A percentile compares a stretch with the other conserved stretches of the same genome.
phyloP scores from a whole-genome alignment of 306 rosid species.

The Quercus berberidifolia region DNA sequence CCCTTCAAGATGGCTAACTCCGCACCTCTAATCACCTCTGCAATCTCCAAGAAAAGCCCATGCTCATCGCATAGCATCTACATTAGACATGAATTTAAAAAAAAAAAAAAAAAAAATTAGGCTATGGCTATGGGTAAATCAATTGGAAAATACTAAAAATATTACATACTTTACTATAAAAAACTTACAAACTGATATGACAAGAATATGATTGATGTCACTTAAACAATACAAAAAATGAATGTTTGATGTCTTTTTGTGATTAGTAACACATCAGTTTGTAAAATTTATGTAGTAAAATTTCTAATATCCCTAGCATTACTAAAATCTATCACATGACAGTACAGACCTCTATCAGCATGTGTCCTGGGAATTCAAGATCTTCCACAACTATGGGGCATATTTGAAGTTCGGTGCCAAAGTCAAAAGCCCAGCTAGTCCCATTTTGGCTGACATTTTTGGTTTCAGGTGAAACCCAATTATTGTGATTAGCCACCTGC shows the following conservation, averaged over 20 bases:
- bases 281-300: no score
- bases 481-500: slow-evolving; percentile 46
- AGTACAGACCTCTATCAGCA: slow-evolving; percentile 69
- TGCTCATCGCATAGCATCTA: slow-evolving; percentile 65
- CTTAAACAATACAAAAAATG: no score
- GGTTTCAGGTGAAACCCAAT: slow-evolving; percentile 18
- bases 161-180: no score
- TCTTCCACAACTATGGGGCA: slow-evolving; percentile 89
- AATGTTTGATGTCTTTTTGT: no score
- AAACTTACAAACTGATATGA: no score
- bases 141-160: no score
- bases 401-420: slow-evolving; percentile 43
- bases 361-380: slow-evolving; percentile 66
- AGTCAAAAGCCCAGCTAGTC: slow-evolving; percentile 64
- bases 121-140: background rate
- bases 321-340: no score
- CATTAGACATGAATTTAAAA: background rate
- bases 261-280: no score
- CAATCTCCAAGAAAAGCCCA: slow-evolving; percentile 77
- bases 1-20: slow-evolving; percentile 77
- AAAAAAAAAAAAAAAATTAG: background rate
- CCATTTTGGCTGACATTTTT: slow-evolving; percentile 37
- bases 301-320: no score
- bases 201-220: no score
- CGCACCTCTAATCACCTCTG: slow-evolving; percentile 55